Base-by-base conservation (phyloP, 2,329 filamentous ascomycete species). In the Colletotrichum ledebouriae region DNA sequence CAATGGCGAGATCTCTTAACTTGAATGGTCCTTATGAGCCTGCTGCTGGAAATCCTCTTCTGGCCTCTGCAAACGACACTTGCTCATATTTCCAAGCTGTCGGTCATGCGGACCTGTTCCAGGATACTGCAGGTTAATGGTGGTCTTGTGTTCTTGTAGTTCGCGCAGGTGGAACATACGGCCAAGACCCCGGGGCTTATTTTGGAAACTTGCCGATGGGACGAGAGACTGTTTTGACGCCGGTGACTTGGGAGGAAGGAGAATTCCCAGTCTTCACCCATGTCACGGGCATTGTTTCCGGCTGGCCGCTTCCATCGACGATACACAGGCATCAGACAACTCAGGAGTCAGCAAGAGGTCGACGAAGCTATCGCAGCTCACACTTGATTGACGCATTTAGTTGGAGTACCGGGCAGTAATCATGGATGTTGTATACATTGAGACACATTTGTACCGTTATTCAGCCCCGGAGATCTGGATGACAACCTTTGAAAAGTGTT, bases 81-180 rank as follows among this genome's bases (percentile, higher is more conserved):
- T 79, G 77, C 1, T 76, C 73, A 20, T 83, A 82, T 59, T 84
- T 82, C 64, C 86, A 88, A 70, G 85, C 85, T 1, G 82, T 87
- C 0, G 87, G 87, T 0, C 87, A 89, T 60, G 83, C 84, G 0
- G 86, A 89, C 69, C 69, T 89, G 2, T 88, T 89, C 67, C 82
- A 86, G 55, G 86, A 89, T 65, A 70, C 70, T 0, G 59, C 69
- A 0, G 77, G 75, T 0, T 78, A 80, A 63, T 83, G 80, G 79
- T 82, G 81, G 81, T 78, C 76, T 0, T 78, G 80, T 6, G 80
- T 79, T 2, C 74, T 82, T 15, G 79, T 80, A 1, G 81, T 80
- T 3, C 76, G 81, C 3, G 81, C 79, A 1, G 63, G 65, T 4
- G 64, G 64, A 6, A 34, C 64, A 17, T 67, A 67, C 2, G 79